Evolutionary conservation across 192 early-diverging fungal species (phyloP), one percentile per base, ranked within the genome.

Genomic region (Coemansia brasiliensis): DNA sequence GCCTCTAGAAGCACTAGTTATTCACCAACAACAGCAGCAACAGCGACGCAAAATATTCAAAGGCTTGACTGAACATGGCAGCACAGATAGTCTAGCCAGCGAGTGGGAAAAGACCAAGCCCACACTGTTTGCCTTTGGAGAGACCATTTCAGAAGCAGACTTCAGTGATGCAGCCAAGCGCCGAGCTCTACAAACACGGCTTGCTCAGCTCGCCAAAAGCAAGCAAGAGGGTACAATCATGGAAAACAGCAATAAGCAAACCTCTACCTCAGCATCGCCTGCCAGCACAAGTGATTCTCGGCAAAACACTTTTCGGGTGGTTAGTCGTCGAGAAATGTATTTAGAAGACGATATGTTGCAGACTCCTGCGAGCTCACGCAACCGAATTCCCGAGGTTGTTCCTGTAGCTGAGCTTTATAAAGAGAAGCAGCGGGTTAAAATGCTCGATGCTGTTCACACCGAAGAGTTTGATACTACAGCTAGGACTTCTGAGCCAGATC

Each of bases 401-500:
- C 42, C 63, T 0, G 52, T 64, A 0, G 38, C 70, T 5, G 83
- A 84, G 6, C 41, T 57, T 13, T n/a, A 29, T 16, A 65, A 81
- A 26, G 58, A 74, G 17, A 56, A 39, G 18, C 74, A 78, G 8
- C 49, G 80, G 10, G 82, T 90, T 55, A 74, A 83, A 16, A 82
- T 90, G 74, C 86, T 82, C 32, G 88, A 90, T 41, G 88, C 87
- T 7, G 72, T 90, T 24, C 83, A 83, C 43, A 84, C 85, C 6
- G 74, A 84, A 1, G 65, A 81, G 7, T 67, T 61, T 18, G 45
- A 52, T 9, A 41, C 57, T 9, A 11, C 32, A 10, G 17, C 22
- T 11, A 4, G 16, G 5, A 11, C 11, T 15, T 11, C n/a, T 1
- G 25, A 13, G 26, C 52, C n/a, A 11, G 53, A 70, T 21, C 61